These are phyloP conservation scores for Rhodamnia rubescens DNA, from an alignment of 345 rosid species.

Conservation along the genomic window DNA sequence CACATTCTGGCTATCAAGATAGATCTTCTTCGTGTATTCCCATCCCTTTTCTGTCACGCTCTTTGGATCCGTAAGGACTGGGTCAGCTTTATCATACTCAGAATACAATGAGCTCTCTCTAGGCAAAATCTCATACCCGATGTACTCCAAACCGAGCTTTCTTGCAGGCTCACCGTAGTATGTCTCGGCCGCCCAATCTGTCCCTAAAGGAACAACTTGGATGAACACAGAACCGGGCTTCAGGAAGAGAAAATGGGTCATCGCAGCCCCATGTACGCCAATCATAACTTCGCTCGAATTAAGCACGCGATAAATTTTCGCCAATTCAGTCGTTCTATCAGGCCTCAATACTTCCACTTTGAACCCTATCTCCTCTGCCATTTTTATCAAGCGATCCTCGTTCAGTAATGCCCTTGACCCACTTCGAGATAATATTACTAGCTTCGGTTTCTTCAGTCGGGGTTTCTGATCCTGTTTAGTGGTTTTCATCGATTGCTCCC, in stretches of 20 bases:
- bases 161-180: slow-evolving; percentile 78
- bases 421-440: slow-evolving; percentile 55
- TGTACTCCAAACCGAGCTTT: slow-evolving; percentile 63
- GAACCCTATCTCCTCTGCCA: slow-evolving; percentile 56
- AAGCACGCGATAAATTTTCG: slow-evolving; percentile 42
- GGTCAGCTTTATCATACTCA: slow-evolving; percentile 41
- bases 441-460: slow-evolving; percentile 34
- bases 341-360: slow-evolving; percentile 49
- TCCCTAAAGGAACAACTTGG: slow-evolving; percentile 74
- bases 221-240: slow-evolving; percentile 61
- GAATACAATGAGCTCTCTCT: slow-evolving; percentile 61
- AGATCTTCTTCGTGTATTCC: slow-evolving; percentile 65
- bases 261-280: slow-evolving; percentile 90
- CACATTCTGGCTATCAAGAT: slow-evolving; percentile 63
- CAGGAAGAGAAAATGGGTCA: slow-evolving; percentile 81
- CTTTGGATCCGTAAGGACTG: slow-evolving; percentile 49
- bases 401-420: slow-evolving; percentile 60
- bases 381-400: slow-evolving; percentile 40
- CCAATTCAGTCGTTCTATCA: slow-evolving; percentile 41
- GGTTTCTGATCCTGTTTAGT: not conserved
- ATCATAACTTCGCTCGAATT: slow-evolving; percentile 72
- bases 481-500: not conserved
- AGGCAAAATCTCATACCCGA: slow-evolving; percentile 46
- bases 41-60: slow-evolving; percentile 58
- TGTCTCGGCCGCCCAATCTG: slow-evolving; percentile 79